A percentile compares a stretch with the other conserved stretches of the same genome.
Evolutionary conservation across 495 filamentous ascomycete genomes (phyloP).

Genomic region (Margaritispora aquatica): DNA sequence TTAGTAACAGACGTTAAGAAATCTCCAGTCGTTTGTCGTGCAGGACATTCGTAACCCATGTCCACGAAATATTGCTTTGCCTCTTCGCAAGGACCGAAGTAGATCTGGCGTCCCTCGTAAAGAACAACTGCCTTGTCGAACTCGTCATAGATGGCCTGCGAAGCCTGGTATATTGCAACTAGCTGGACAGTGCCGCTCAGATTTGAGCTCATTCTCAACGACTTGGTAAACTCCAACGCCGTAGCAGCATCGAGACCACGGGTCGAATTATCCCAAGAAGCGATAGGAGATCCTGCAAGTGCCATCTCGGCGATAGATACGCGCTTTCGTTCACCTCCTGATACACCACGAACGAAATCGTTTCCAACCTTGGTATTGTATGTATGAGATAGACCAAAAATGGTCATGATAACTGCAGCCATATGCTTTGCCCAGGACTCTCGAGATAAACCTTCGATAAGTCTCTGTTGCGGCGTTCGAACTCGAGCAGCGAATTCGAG

Average conservation of each 20-base stretch:
- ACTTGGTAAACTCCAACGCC: conserved; percentile 41
- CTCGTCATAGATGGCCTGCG: conserved; percentile 41
- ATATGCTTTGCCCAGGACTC: conserved; percentile 60
- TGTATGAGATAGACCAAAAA: conserved; percentile 61
- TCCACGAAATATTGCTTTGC: conserved; percentile 58
- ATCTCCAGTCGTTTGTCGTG: conserved; percentile 56
- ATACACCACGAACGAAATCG: conserved; percentile 69
- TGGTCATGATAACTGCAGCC: conserved; percentile 61
- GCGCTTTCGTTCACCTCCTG: conserved; percentile 54
- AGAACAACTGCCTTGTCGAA: conserved; percentile 60
- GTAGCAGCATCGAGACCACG: conserved; percentile 46
- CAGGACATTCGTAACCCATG: conserved; percentile 50
- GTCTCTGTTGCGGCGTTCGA: conserved; percentile 58
- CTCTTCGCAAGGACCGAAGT: conserved; percentile 51
- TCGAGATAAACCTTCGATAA: conserved; percentile 50
- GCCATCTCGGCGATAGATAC: conserved; percentile 50
- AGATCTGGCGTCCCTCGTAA: conserved; percentile 63
- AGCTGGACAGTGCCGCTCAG: conserved; percentile 28
- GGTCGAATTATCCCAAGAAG: conserved; percentile 51
- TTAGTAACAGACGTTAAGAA: conserved; percentile 72
- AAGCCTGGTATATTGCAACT: conserved; percentile 49
- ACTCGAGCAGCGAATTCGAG: conserved; percentile 65
- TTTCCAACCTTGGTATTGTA: conserved; percentile 79
- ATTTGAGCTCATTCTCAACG: conserved; percentile 44
- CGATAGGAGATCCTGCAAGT: conserved; percentile 42